Percentiles rank a stretch among this genome's conserved stretches.
phyloP scores from a whole-genome alignment of 768 basidiomycete genomes.

The Naganishia friedmannii region DNA sequence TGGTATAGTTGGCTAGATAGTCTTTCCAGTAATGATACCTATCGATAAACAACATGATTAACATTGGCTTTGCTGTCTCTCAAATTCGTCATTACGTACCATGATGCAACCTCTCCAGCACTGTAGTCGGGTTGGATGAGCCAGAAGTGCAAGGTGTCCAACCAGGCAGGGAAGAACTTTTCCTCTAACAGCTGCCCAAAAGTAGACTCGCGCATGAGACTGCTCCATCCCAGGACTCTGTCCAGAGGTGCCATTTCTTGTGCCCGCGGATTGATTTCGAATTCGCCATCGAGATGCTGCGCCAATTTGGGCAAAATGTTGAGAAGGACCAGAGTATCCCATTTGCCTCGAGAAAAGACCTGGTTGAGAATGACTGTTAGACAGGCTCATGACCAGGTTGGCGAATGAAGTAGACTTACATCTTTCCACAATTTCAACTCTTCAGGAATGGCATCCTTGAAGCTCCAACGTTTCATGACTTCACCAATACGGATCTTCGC shows the following conservation, averaged over 20 bases:
- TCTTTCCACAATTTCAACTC: conserved; percentile 79
- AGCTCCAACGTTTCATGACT: conserved; percentile 70
- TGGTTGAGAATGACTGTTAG: conserved; percentile 42
- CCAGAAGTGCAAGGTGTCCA: conserved; percentile 87
- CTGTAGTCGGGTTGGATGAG: conserved; percentile 81
- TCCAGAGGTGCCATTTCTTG: conserved; percentile 82
- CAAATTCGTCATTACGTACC: conserved; percentile 62
- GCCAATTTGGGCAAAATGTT: conserved; percentile 89
- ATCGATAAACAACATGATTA: neutral
- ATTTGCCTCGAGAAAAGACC: conserved; percentile 76
- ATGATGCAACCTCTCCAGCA: conserved; percentile 87
- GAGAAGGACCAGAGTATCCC: conserved; percentile 87
- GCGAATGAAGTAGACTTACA: conserved; percentile 54
- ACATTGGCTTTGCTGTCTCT: neutral
- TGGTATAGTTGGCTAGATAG: conserved; percentile 58
- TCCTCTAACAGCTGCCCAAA: conserved; percentile 79
- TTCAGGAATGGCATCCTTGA: conserved; percentile 68
- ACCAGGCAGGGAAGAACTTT: conserved; percentile 97
- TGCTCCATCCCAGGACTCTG: conserved; percentile 72
- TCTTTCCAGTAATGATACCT: conserved; percentile 74
- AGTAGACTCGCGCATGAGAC: conserved; percentile 69
- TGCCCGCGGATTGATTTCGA: conserved; percentile 82
- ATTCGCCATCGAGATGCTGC: conserved; percentile 67
- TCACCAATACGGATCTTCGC: conserved; percentile 80
- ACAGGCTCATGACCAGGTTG: neutral